Conservation (phyloP, 2,329 filamentous ascomycete genomes). For the Fusarium robinianum region DNA sequence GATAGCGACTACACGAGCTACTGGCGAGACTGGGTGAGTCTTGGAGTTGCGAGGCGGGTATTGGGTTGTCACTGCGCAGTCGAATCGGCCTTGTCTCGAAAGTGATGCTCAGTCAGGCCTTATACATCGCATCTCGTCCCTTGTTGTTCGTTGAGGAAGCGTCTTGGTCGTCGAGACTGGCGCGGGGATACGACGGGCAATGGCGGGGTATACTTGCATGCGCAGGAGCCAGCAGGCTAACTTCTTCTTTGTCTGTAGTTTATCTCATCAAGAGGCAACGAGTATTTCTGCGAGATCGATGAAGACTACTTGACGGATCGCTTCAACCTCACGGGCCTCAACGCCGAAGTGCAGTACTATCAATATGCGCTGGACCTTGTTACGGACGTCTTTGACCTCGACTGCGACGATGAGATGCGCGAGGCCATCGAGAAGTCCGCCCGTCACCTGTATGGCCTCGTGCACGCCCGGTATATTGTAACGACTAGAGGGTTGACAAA, state of each 20-base stretch:
- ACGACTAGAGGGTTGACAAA: constrained; percentile 92
- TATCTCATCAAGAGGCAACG: constrained; percentile 95
- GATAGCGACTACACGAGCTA: constrained; percentile 99
- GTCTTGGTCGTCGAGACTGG: no score
- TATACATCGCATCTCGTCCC: no score
- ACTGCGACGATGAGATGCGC: constrained; percentile 97
- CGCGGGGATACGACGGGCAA: no score
- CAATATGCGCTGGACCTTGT: constrained; percentile 98
- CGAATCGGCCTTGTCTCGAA: no score
- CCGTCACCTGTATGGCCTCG: constrained; percentile 90
- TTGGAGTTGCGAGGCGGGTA: not conserved
- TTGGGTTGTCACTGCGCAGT: not conserved
- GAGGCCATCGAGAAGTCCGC: constrained; percentile 98
- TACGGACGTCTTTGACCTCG: constrained; percentile 97
- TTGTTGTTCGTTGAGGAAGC: not conserved
- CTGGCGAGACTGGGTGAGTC: constrained; percentile 97
- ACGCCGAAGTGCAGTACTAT: constrained; percentile 98
- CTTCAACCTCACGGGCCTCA: constrained; percentile 96
- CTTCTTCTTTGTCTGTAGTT: constrained; percentile 63
- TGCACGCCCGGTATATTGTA: constrained; percentile 95
- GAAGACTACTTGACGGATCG: constrained; percentile 98
- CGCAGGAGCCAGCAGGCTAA: constrained; percentile 21
- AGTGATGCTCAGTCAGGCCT: no score
- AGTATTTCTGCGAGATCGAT: constrained; percentile 99
- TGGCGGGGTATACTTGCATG: constrained; percentile 5